Evolutionary conservation across 805 yeast genomes (phyloP), one percentile per base, ranked within the genome.

Genomic region (Grigorovia yakushimaensis): DNA sequence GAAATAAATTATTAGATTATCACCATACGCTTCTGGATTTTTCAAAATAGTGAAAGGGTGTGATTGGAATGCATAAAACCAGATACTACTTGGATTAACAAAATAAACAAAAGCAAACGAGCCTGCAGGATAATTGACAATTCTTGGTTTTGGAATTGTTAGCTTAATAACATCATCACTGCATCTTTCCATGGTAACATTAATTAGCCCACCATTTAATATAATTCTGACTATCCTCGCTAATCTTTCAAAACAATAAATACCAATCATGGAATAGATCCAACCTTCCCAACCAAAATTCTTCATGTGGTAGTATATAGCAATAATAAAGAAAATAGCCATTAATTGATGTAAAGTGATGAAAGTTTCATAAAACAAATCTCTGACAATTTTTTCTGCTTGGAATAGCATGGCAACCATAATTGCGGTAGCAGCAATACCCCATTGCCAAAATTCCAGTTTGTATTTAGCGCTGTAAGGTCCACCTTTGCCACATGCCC

Each of bases 1-100:
- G 55, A 77, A 70, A 53, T 67, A 71, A 10, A 77, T 22, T 21
- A 50, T 48, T 20, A 49, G 48, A 13, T 54, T 41, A 21, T 56
- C 47, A 8, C 39, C 57, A 42, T 64, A 62, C 7, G 37, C 17
- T 13, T 33, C 37, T 2, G 65, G 61, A 8, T 61, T 61, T 4
- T 75, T 65, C 44, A 76, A 66, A 6, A 77, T 62, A 1, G 89
- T 81, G 64, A 85, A 83, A 3, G 91, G 91, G 60, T 84, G 88
- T 4, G 83, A 76, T 60, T 83, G 87, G 49, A 59, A 60, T 13
- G 57, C 49, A 33, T 56, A 58, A 47, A 56, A 57, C 80, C 82
- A 81, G 61, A 81, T 78, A 37, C 72, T 64, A 2, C 65, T 58
- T 18, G 74, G 70, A 41, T 75, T 66, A 48, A 81, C 51, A 60